Evolutionary conservation across 768 basidiomycete species (phyloP), one percentile per base, ranked within the genome.

Genomic region (Mycena alexandri): DNA sequence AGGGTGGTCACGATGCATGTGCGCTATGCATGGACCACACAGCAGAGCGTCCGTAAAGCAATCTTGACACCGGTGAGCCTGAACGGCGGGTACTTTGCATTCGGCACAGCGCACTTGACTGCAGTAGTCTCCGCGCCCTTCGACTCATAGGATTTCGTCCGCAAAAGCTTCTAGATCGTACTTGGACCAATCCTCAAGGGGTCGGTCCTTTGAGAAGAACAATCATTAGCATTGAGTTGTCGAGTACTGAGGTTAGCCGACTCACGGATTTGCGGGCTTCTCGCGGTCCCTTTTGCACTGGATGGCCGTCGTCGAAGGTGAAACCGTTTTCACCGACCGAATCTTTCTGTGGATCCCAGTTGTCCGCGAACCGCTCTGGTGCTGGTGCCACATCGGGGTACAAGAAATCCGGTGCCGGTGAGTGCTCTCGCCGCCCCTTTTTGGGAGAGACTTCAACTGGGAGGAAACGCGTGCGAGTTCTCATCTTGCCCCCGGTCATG

Each of bases 41-140:
- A 54, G 41, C 1, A 55, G 52, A 5, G 61, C 54, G 3, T 36
- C 42, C 2, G 52, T 22, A 17, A 63, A 55, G 33, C 61, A 63
- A 11, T 63, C 61, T 9, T 56, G 44, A 21, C 61, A 63, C 4
- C 53, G 29, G n/a, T 54, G 50, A 0, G 17, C 33, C 22, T 47
- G 52, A 1, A n/a, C 13, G 0, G 13, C 52, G 2, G 9, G 24
- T 0, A 5, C 25, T 5, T 43, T 17, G 24, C 52, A 63, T 22
- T 63, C 52, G 0, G 54, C 42, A 24, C 61, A 63, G 6, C 61
- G 11, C 3, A 5, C 13, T 22, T 36, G 34, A 4, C 5, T 17
- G 17, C 6, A 1, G n/a, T 59, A 59, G 11, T 59, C 47, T 3
- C 46, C 58, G 5, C 46, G 46, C 3, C 58, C 58, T 21, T 59